Evolutionary conservation across 2,329 filamentous ascomycete species (phyloP), one percentile per base, ranked within the genome.

Genomic region (Reticulascus tulasneorum): DNA sequence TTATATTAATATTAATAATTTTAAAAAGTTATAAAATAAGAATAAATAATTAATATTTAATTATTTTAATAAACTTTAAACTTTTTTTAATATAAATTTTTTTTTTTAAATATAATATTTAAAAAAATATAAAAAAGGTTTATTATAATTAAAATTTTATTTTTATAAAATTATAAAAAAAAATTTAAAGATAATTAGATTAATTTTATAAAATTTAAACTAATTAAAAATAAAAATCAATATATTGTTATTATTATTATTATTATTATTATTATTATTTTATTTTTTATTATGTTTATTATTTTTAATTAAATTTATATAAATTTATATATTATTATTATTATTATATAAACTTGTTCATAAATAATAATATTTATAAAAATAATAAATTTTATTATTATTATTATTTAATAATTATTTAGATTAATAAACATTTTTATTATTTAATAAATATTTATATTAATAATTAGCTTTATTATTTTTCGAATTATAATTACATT

Each of bases 41-140:
- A 35, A 15, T 28, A 29, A 39, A 21, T 33, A 28, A 28, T 33
- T 23, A 38, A 22, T n/a, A 20, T 33, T 24, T 33, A 20, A 21
- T 21, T 23, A 29, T 35, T 34, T 29, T 7, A 29, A 30, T 30
- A 37, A 16, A 16, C 12, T 29, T 18, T 29, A 43, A 33, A 40
- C 37, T 30, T n/a, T 13, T 16, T 44, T 35, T 29, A 37, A 45
- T 34, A 36, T 23, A n/a, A n/a, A n/a, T n/a, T n/a, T n/a, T n/a
- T n/a, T 23, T 33, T 23, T 24, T 32, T 29, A 29, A 4, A 11
- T 22, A 29, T 32, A 39, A 31, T 32, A 36, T 33, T 27, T 22
- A 22, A 13, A 29, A 24, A 35, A 26, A 20, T 27, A 27, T 31
- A 31, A 9, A n/a, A n/a, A n/a, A n/a, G n/a, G n/a, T 26, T 26